Conservation (phyloP, 345 rosid species). For the Salix caprea region DNA sequence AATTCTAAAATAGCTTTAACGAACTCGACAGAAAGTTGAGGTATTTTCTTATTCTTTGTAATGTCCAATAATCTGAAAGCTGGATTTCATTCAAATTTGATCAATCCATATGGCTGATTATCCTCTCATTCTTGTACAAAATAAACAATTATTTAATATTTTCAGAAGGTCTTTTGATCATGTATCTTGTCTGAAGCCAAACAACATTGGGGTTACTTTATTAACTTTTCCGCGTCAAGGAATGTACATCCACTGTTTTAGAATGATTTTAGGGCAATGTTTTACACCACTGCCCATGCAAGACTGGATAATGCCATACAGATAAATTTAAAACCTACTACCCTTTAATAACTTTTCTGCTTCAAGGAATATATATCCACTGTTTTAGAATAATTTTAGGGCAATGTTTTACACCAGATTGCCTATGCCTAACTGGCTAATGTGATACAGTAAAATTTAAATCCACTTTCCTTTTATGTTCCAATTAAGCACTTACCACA, state of each 20-base stretch:
- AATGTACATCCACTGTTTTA: neutral
- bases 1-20: neutral
- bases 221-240: neutral
- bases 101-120: neutral
- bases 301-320: neutral
- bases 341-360: neutral
- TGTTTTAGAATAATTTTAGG: neutral
- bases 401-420: neutral
- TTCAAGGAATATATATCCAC: neutral
- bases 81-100: neutral
- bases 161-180: neutral
- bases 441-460: neutral
- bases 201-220: neutral
- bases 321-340: neutral
- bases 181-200: neutral
- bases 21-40: neutral
- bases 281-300: neutral
- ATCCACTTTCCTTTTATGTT: neutral
- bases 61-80: neutral
- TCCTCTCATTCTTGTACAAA: neutral
- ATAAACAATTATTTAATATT: neutral
- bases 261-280: neutral
- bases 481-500: neutral
- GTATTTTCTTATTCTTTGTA: neutral
- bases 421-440: neutral